Evolutionary conservation across 768 basidiomycete species (phyloP).

Genomic region (Lactarius hengduanensis): DNA sequence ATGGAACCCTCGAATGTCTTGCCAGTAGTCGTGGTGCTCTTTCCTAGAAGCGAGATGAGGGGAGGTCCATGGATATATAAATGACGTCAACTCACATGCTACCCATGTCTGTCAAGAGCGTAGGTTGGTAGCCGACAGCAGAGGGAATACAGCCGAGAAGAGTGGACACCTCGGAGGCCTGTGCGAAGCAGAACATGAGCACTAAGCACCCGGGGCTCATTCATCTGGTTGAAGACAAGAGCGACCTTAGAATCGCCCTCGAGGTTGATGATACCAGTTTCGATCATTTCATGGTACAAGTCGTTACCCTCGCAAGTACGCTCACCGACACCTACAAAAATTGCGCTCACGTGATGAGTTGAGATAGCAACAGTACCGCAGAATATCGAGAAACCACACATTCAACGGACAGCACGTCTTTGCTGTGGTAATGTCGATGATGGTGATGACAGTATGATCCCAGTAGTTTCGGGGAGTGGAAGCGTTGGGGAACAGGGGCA

Average conservation of each 20-base stretch:
- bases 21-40: constrained; percentile 86
- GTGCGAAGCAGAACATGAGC: constrained; percentile 99
- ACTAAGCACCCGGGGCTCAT: constrained; percentile 99
- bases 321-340: constrained; percentile 87
- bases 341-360: constrained; percentile 9
- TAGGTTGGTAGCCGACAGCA: constrained; percentile 99
- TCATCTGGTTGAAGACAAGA: constrained; percentile 99
- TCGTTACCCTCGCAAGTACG: constrained; percentile 99
- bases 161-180: constrained; percentile 48
- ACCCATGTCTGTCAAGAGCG: constrained; percentile 82
- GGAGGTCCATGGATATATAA: constrained; percentile 18
- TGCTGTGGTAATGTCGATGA: too few relatives aligned
- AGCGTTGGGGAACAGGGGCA: too few relatives aligned
- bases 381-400: constrained; percentile 96
- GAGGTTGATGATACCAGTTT: constrained; percentile 99
- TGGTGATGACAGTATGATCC: too few relatives aligned
- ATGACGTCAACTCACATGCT: background rate
- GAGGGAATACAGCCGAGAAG: constrained; percentile 33
- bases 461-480: too few relatives aligned
- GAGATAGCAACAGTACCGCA: constrained; percentile 53
- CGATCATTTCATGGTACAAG: constrained; percentile 99
- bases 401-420: too few relatives aligned
- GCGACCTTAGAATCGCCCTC: constrained; percentile 99
- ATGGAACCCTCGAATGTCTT: constrained; percentile 94
- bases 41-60: constrained; percentile 55